Evolutionary conservation across 208 protist species (phyloP).

Genomic region (Novymonas esmeraldas): DNA sequence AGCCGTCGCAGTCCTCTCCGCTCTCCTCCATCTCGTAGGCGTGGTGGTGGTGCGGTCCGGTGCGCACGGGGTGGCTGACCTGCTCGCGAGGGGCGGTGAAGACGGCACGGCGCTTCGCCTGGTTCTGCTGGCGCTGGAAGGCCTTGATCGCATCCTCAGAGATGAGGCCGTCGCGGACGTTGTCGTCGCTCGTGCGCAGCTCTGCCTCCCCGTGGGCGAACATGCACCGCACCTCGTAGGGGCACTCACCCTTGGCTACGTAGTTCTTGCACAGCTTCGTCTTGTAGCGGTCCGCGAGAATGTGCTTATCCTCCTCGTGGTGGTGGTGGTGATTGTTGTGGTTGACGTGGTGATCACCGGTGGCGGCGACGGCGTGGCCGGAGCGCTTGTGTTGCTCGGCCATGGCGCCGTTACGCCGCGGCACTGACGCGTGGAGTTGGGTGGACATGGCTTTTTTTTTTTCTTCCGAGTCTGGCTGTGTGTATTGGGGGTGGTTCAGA

Average conservation of each 20-base stretch:
- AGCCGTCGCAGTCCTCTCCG: background rate
- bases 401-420: background rate
- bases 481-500: background rate
- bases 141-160: constrained; percentile 67
- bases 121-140: constrained; percentile 45
- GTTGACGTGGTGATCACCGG: too few species aligned
- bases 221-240: constrained; percentile 73
- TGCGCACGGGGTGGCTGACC: background rate
- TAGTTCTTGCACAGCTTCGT: constrained; percentile 82
- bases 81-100: constrained; percentile 13
- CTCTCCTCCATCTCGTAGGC: constrained; percentile 10
- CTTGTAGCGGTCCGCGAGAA: constrained; percentile 44
- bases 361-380: background rate
- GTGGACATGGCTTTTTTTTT: constrained; percentile 11
- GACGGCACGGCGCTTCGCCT: constrained; percentile 20
- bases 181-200: constrained; percentile 65
- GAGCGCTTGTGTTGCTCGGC: constrained; percentile 22
- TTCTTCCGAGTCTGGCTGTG: background rate
- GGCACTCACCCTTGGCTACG: constrained; percentile 49
- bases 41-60: background rate
- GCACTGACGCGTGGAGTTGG: constrained; percentile 3
- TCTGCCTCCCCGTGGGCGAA: constrained; percentile 80
- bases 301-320: constrained; percentile 24
- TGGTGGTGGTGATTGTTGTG: too few species aligned
- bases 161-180: constrained; percentile 66